phyloP scores from a whole-genome alignment of 352 stramenopile species.

The Globisporangium alternatum region DNA sequence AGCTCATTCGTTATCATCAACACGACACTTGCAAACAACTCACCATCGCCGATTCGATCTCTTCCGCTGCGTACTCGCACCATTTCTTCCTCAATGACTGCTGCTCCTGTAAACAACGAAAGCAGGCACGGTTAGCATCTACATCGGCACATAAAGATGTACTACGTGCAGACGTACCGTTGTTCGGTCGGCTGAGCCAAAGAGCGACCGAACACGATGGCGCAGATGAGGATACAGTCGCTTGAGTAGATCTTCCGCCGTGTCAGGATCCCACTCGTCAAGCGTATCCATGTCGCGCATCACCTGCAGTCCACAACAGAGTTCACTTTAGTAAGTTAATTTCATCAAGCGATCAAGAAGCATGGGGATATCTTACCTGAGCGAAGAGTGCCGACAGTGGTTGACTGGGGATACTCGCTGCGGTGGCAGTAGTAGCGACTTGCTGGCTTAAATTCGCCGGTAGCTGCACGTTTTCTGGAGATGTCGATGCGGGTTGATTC shows the following conservation, averaged over 20 bases:
- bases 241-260: constrained; percentile 13
- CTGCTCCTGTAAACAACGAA: constrained; percentile 3
- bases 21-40: not conserved
- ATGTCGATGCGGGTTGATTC: not conserved
- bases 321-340: too few relatives aligned
- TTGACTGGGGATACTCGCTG: not conserved
- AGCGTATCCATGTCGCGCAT: constrained; percentile 21
- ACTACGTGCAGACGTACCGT: not conserved
- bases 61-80: constrained; percentile 13
- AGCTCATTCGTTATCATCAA: not conserved
- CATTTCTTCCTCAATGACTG: constrained; percentile 8
- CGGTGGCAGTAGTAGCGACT: not conserved
- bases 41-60: constrained; percentile 16
- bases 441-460: not conserved
- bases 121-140: not conserved
- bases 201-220: constrained; percentile 13
- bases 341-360: not conserved
- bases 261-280: constrained; percentile 19
- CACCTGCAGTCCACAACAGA: not conserved
- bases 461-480: not conserved
- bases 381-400: constrained; percentile 13
- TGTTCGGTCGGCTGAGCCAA: not conserved
- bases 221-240: constrained; percentile 16
- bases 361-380: not conserved
- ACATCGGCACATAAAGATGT: not conserved